These are phyloP conservation scores for Aureobasidium zeae DNA, from an alignment of 2,329 filamentous ascomycete genomes.

Conservation along the genomic window DNA sequence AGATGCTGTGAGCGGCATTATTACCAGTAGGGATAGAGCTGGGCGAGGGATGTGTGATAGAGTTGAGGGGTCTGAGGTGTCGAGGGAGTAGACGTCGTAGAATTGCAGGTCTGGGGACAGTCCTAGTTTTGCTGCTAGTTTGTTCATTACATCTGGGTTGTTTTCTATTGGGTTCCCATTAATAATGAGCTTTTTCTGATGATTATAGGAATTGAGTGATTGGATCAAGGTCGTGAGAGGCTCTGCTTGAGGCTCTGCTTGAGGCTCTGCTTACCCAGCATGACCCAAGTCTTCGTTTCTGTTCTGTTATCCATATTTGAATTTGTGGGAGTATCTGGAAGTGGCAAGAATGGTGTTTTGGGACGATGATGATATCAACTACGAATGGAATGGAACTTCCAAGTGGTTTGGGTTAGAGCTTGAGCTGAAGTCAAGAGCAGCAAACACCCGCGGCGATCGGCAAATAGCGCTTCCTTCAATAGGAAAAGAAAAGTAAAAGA, in stretches of 20 bases:
- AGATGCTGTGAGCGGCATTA: conserved; percentile 36
- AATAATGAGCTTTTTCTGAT: neutral
- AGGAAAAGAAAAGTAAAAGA: too few species aligned
- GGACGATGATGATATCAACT: too few species aligned
- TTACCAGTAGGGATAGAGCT: conserved; percentile 46
- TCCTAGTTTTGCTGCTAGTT: conserved; percentile 42
- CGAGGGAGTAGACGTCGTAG: conserved; percentile 46
- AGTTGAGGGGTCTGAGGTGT: conserved; percentile 41
- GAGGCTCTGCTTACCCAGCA: conserved; percentile 1
- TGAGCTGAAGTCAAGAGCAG: too few species aligned
- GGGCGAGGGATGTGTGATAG: conserved; percentile 45
- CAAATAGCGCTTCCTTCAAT: too few species aligned
- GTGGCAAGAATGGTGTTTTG: too few species aligned
- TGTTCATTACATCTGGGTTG: conserved; percentile 46
- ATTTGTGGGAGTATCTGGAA: too few species aligned
- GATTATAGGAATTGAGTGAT: neutral
- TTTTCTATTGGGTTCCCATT: conserved; percentile 41
- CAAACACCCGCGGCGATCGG: too few species aligned
- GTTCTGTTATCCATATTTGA: neutral
- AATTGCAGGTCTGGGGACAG: conserved; percentile 40
- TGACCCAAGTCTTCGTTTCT: conserved; percentile 1
- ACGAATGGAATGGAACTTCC: too few species aligned
- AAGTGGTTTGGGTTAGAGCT: too few species aligned
- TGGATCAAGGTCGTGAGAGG: neutral
- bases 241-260: too few species aligned